A percentile compares a stretch with the other conserved stretches of the same genome.
phyloP scores from a whole-genome alignment of 1,284 basidiomycete genomes.

The Dichomitus squalens region DNA sequence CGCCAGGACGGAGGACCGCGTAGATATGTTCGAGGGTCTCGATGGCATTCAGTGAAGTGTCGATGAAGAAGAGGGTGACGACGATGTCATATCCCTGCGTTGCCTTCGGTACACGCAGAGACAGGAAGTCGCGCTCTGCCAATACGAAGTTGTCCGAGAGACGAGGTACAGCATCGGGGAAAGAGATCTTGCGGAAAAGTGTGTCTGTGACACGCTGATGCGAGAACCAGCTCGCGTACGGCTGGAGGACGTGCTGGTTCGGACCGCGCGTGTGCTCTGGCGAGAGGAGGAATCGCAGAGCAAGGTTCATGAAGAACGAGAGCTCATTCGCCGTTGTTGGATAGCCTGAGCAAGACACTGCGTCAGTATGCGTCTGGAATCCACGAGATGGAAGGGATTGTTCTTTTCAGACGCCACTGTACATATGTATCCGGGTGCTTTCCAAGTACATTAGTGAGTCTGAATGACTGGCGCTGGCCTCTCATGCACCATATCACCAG shows the following conservation, averaged over 20 bases:
- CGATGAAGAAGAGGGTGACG: slow-evolving; percentile 72
- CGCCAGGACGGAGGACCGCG: slow-evolving; percentile 54
- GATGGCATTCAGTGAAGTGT: slow-evolving; percentile 63
- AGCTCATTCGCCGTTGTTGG: slow-evolving; percentile 60
- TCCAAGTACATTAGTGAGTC: too few species aligned
- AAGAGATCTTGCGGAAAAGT: slow-evolving; percentile 51
- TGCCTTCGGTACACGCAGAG: slow-evolving; percentile 29
- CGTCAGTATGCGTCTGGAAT: neutral
- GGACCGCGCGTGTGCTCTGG: slow-evolving; percentile 40
- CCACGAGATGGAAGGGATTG: too few species aligned
- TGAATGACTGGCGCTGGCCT: too few species aligned
- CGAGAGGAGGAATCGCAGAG: slow-evolving; percentile 58
- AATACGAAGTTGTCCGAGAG: slow-evolving; percentile 42
- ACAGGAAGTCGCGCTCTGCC: slow-evolving; percentile 56
- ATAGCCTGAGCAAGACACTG: slow-evolving; percentile 41
- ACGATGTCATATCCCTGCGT: slow-evolving; percentile 52
- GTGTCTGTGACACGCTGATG: slow-evolving; percentile 56
- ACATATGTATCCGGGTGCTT: too few species aligned
- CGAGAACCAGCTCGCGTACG: slow-evolving; percentile 69
- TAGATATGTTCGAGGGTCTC: slow-evolving; percentile 56
- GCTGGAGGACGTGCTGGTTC: slow-evolving; percentile 54
- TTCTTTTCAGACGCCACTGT: too few species aligned
- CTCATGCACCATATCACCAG: too few species aligned
- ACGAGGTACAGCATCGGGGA: slow-evolving; percentile 63
- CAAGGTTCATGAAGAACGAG: slow-evolving; percentile 66